Percentiles rank a stretch among this genome's conserved stretches.
Evolutionary conservation across 345 rosid genomes (phyloP).

Genomic region (Excoecaria cochinchinensis): DNA sequence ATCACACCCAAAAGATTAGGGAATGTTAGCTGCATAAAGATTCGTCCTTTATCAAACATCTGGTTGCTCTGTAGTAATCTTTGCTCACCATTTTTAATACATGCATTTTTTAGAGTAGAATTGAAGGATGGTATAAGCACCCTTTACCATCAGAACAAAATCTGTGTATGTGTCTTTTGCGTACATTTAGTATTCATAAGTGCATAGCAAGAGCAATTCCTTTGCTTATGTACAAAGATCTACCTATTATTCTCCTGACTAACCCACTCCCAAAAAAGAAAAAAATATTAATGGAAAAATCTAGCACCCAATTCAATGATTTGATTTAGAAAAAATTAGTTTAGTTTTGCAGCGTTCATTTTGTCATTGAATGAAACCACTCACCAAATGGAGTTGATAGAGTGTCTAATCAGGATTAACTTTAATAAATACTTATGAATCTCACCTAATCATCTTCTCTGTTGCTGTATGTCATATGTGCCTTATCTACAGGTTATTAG

Average conservation of each 20-base stretch:
- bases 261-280: not conserved
- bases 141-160: no score
- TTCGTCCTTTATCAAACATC: not conserved
- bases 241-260: not conserved
- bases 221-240: not conserved
- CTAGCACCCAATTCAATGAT: not conserved
- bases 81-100: no score
- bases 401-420: not conserved
- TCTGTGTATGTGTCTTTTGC: not conserved
- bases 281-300: not conserved
- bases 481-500: not conserved
- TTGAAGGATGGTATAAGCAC: no score
- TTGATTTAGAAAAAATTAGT: not conserved
- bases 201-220: not conserved
- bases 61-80: not conserved
- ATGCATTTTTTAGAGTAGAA: no score
- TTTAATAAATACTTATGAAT: not conserved
- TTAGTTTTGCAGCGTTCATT: not conserved
- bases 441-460: not conserved
- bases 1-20: not conserved
- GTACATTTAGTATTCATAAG: not conserved
- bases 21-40: not conserved
- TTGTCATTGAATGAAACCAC: not conserved
- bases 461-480: no score
- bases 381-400: slow-evolving; percentile 5